Evolutionary conservation across 441 rosid genomes (phyloP).

Genomic region (Breynia disticha): DNA sequence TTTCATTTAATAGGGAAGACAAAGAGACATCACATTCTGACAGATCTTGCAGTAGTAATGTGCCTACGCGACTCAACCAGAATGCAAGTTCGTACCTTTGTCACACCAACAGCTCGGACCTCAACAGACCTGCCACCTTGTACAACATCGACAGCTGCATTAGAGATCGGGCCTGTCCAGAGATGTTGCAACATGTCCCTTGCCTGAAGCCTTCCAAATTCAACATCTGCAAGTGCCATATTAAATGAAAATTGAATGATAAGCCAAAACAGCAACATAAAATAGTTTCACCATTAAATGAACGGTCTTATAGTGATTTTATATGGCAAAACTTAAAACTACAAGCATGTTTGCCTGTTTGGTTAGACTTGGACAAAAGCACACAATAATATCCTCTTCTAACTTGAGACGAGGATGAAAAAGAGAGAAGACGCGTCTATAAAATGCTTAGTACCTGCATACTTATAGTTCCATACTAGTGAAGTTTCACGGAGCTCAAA

Average conservation of each 20-base stretch:
- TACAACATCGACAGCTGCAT: conserved; percentile 73
- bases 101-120: conserved; percentile 73
- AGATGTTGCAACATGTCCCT: conserved; percentile 83
- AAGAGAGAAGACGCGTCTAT: not conserved
- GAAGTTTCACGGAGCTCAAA: conserved; percentile 70
- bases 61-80: not conserved
- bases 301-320: too few relatives aligned
- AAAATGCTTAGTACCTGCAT: conserved; percentile 43
- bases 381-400: not conserved
- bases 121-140: conserved; percentile 75
- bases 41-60: conserved; percentile 1
- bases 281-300: too few relatives aligned
- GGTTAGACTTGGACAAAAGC: too few relatives aligned
- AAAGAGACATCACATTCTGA: not conserved
- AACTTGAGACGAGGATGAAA: not conserved
- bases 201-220: conserved; percentile 78
- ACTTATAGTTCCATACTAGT: conserved; percentile 74
- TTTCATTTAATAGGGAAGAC: conserved; percentile 6
- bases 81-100: conserved; percentile 37
- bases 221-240: conserved; percentile 34
- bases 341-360: too few relatives aligned
- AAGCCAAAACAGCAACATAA: not conserved
- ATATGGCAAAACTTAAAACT: too few relatives aligned
- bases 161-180: conserved; percentile 82
- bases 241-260: conserved; percentile 1